Evolutionary conservation across 805 yeast species (phyloP).

Genomic region (Starmerella stigmatis): DNA sequence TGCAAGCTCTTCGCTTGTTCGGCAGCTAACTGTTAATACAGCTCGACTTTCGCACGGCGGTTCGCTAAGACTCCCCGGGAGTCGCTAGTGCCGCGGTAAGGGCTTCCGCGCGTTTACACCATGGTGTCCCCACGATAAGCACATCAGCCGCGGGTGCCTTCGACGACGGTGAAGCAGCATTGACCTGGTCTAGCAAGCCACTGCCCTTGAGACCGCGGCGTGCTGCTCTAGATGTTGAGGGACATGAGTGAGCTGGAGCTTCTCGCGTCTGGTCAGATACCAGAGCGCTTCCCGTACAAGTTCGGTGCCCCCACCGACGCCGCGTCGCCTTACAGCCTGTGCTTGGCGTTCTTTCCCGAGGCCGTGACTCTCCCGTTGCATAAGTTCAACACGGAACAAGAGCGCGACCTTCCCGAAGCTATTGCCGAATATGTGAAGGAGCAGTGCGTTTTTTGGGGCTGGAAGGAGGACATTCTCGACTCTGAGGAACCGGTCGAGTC

Average conservation of each 20-base stretch:
- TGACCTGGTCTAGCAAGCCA: too few relatives aligned
- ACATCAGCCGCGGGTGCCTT: too few relatives aligned
- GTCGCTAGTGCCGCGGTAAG: too few relatives aligned
- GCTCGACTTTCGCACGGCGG: too few relatives aligned
- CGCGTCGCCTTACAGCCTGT: slow-evolving; percentile 26
- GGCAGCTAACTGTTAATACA: too few relatives aligned
- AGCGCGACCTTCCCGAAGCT: slow-evolving; percentile 6
- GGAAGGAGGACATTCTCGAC: slow-evolving; percentile 13
- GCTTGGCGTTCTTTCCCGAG: slow-evolving; percentile 28
- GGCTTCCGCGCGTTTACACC: too few relatives aligned
- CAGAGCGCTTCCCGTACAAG: slow-evolving; percentile 9
- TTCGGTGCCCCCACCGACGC: slow-evolving; percentile 20
- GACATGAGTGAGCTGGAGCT: not conserved
- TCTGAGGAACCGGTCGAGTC: slow-evolving; percentile 12
- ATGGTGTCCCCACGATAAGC: too few relatives aligned
- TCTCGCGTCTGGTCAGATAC: slow-evolving; percentile 15
- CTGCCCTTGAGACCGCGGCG: too few relatives aligned
- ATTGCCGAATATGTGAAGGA: slow-evolving; percentile 13
- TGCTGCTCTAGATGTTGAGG: too few relatives aligned
- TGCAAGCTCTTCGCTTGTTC: not conserved
- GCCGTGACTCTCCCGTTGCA: slow-evolving; percentile 18
- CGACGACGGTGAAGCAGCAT: too few relatives aligned
- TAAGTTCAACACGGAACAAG: not conserved
- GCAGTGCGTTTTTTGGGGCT: slow-evolving; percentile 20
- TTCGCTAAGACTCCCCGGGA: too few relatives aligned